Conservation (phyloP, 1,284 basidiomycete species). For the Trametes sp. region DNA sequence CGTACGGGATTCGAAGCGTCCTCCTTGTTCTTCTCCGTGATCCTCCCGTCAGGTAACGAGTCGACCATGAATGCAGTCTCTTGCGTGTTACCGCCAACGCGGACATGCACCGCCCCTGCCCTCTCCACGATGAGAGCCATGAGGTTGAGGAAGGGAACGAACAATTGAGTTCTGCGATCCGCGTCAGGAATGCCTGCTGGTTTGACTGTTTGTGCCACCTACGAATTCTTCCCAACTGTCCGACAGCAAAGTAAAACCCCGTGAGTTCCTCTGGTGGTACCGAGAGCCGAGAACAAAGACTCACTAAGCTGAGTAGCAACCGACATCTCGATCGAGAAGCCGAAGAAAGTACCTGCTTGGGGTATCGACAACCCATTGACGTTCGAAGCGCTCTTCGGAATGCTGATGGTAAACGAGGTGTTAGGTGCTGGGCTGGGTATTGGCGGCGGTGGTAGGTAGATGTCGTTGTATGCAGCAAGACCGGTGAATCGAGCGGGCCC, state of each 20-base stretch:
- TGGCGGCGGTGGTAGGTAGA: conserved; percentile 29
- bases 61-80: conserved; percentile 56
- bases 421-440: conserved; percentile 25
- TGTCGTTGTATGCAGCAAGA: conserved; percentile 27
- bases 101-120: conserved; percentile 61
- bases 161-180: conserved; percentile 49
- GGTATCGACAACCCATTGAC: conserved; percentile 52
- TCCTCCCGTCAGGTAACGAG: conserved; percentile 51
- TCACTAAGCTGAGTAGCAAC: conserved; percentile 62
- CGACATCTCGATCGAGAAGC: conserved; percentile 78
- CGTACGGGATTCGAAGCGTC: conserved; percentile 18
- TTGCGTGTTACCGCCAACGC: conserved; percentile 79
- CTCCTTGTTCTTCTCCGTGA: conserved; percentile 52
- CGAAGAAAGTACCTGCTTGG: conserved; percentile 67
- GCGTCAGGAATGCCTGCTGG: neutral
- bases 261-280: no score
- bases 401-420: conserved; percentile 32
- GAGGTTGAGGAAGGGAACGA: conserved; percentile 76
- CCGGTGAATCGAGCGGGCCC: conserved; percentile 12
- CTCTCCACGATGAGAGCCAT: conserved; percentile 67
- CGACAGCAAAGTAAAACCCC: no score
- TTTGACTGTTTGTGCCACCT: neutral
- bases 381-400: conserved; percentile 18
- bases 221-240: conserved; percentile 29
- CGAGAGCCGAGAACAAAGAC: neutral